phyloP scores from a whole-genome alignment of 1,284 basidiomycete genomes.

The Cyathus olla region DNA sequence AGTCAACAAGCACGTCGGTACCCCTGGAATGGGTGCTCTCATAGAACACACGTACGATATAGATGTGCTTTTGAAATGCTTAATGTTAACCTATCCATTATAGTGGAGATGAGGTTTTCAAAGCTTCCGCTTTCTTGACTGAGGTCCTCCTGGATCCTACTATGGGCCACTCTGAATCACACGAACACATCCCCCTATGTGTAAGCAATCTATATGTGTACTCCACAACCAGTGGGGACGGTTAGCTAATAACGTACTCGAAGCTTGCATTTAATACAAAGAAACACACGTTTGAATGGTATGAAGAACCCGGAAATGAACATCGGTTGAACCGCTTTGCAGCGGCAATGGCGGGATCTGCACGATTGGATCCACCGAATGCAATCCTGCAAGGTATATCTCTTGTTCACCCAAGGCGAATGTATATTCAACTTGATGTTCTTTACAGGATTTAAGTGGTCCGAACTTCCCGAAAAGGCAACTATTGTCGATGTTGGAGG shows the following conservation, averaged over 20 bases:
- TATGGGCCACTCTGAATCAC: constrained; percentile 1
- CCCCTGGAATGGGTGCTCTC: constrained; percentile 28
- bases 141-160: constrained; percentile 31
- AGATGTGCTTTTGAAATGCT: background rate
- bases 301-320: constrained; percentile 27
- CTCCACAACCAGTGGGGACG: background rate
- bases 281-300: constrained; percentile 25
- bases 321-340: constrained; percentile 21
- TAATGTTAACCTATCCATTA: background rate
- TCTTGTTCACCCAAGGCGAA: background rate
- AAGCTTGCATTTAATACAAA: constrained; percentile 19
- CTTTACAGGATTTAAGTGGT: constrained; percentile 29
- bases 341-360: constrained; percentile 27
- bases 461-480: constrained; percentile 14
- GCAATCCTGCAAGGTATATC: constrained; percentile 21
- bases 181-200: background rate
- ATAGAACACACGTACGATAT: constrained; percentile 21
- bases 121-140: constrained; percentile 28
- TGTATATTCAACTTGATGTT: background rate
- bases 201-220: background rate
- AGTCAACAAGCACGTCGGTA: constrained; percentile 29
- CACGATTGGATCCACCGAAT: constrained; percentile 19
- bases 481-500: constrained; percentile 39
- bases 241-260: background rate
- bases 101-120: constrained; percentile 28